These are phyloP conservation scores for Aspergillus sp. DNA, from an alignment of 2,329 filamentous ascomycete species.

Conservation along the genomic window DNA sequence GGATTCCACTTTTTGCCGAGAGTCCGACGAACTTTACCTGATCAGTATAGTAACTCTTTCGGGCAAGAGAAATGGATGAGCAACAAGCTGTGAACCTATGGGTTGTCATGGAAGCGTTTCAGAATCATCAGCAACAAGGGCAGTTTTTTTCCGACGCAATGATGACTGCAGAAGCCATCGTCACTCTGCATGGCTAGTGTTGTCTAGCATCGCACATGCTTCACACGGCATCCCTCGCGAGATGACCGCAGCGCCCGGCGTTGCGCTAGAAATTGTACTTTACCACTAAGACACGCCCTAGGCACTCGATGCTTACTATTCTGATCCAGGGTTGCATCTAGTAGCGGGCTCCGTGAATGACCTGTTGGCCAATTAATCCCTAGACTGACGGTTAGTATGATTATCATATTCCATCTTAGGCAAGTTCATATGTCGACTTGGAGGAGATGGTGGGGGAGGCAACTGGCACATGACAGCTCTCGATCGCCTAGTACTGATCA, in stretches of 20 bases:
- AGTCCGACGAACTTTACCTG: conserved; percentile 10
- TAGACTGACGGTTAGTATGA: background rate
- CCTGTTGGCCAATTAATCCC: background rate
- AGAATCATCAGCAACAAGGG: background rate
- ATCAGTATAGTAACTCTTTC: background rate
- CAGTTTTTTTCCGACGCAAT: background rate
- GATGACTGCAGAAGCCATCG: background rate
- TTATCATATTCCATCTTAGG: background rate
- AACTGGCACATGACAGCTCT: background rate
- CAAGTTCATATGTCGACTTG: background rate
- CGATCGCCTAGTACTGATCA: background rate
- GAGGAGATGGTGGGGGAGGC: background rate
- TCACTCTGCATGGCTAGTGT: background rate
- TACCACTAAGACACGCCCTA: background rate
- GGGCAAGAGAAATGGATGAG: background rate
- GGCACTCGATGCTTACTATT: background rate
- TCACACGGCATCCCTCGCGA: background rate
- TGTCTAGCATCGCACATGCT: background rate
- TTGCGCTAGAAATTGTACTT: background rate
- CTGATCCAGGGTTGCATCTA: too few species aligned
- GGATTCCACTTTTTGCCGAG: conserved; percentile 13
- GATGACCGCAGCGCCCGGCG: background rate
- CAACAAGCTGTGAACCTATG: background rate
- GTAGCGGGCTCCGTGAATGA: background rate
- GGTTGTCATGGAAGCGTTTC: conserved; percentile 2